A percentile compares a stretch with the other conserved stretches of the same genome.
These are phyloP conservation scores for Cladosporium velox DNA, from an alignment of 2,329 filamentous ascomycete species.

Conservation along the genomic window DNA sequence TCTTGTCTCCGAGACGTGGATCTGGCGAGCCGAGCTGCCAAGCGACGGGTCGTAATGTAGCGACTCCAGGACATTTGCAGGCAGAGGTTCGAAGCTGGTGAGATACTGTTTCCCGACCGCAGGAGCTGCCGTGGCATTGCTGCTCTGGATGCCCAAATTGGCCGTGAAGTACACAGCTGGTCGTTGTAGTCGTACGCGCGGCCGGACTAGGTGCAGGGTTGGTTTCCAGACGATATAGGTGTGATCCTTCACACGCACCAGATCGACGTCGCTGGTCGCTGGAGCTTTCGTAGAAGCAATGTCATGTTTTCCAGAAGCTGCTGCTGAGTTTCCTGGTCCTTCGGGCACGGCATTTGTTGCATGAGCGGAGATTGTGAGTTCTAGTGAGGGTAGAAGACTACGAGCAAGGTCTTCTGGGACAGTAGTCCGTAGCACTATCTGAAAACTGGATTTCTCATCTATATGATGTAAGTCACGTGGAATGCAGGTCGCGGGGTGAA, in stretches of 20 bases:
- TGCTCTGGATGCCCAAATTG: conserved; percentile 25
- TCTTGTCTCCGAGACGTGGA: conserved; percentile 70
- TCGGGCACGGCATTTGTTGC: conserved; percentile 38
- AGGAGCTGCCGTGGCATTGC: conserved; percentile 51
- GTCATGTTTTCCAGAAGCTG: conserved; percentile 36
- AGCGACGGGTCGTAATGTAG: conserved; percentile 68
- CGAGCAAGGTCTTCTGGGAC: conserved; percentile 25
- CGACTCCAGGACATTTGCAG: conserved; percentile 75
- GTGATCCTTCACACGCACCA: conserved; percentile 27
- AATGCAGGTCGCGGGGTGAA: background rate
- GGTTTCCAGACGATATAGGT: conserved; percentile 35
- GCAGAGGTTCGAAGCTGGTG: conserved; percentile 66
- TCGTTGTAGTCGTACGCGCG: conserved; percentile 64
- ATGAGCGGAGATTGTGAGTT: conserved; percentile 35
- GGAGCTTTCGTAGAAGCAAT: conserved; percentile 26
- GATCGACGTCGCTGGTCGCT: conserved; percentile 23
- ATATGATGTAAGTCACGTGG: conserved; percentile 24
- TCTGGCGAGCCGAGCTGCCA: conserved; percentile 53
- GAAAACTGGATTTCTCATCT: conserved; percentile 34
- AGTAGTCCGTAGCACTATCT: conserved; percentile 31
- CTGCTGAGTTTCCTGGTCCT: conserved; percentile 31
- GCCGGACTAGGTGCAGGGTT: conserved; percentile 35
- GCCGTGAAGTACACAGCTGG: conserved; percentile 65
- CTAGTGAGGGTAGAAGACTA: conserved; percentile 29
- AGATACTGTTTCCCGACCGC: conserved; percentile 65